Percentiles rank a stretch among this genome's conserved stretches.
Evolutionary conservation across 1,284 basidiomycete species (phyloP).

Genomic region (Boletus sp.): DNA sequence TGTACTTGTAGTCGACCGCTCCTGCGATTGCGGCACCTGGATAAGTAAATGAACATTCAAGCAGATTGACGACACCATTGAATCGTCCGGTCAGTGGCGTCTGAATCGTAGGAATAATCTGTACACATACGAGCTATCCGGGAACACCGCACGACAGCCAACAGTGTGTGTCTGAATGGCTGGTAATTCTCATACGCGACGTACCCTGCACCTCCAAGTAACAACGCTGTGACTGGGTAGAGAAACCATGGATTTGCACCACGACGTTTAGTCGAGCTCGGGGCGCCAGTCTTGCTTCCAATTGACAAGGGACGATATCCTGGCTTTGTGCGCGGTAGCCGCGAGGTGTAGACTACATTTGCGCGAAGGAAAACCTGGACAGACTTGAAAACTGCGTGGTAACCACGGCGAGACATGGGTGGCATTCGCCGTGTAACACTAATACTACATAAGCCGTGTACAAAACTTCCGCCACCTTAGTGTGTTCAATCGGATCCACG

Average conservation of each 20-base stretch:
- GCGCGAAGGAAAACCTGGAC: constrained; percentile 13
- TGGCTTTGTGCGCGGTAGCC: constrained; percentile 2
- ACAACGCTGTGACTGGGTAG: constrained; percentile 21
- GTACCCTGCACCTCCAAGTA: constrained; percentile 39
- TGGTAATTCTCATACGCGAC: constrained; percentile 57
- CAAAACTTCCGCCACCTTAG: too few species aligned
- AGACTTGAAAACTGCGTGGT: constrained; percentile 14
- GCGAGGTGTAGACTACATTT: constrained; percentile 7
- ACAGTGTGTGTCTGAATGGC: constrained; percentile 58
- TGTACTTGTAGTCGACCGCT: constrained; percentile 83
- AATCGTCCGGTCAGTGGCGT: constrained; percentile 5
- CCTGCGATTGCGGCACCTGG: constrained; percentile 61
- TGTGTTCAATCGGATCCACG: too few species aligned
- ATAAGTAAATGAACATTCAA: background rate
- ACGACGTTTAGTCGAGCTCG: constrained; percentile 6
- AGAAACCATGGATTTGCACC: constrained; percentile 22
- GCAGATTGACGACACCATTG: background rate
- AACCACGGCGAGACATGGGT: constrained; percentile 22
- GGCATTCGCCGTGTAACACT: background rate
- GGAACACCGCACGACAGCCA: constrained; percentile 72
- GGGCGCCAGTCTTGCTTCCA: background rate
- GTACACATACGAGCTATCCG: constrained; percentile 53
- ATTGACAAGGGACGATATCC: constrained; percentile 16
- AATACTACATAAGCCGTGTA: background rate
- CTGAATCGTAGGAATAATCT: background rate